phyloP scores from a whole-genome alignment of 257 asterid genomes.

The Nicotiana benthamiana region DNA sequence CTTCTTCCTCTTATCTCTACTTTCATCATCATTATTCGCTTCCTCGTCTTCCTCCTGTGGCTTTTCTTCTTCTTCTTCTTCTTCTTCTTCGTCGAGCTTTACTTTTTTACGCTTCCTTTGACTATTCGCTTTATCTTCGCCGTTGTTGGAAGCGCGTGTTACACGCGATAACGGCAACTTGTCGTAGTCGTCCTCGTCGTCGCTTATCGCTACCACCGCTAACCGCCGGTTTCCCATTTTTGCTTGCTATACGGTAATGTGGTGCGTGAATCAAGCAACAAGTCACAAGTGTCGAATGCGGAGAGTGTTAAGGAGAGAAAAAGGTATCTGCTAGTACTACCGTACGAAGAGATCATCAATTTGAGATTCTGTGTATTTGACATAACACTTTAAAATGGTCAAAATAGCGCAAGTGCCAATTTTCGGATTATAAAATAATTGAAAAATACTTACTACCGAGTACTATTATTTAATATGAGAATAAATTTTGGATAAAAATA shows the following conservation, averaged over 20 bases:
- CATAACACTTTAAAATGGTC: too few relatives aligned
- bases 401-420: too few relatives aligned
- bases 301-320: neutral
- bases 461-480: too few relatives aligned
- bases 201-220: neutral
- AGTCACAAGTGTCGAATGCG: neutral
- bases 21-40: conserved; percentile 10
- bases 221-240: conserved; percentile 13
- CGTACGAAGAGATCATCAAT: neutral
- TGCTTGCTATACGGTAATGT: neutral
- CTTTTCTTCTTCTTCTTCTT: neutral
- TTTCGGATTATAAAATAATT: too few relatives aligned
- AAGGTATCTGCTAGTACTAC: neutral
- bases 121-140: neutral
- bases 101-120: conserved; percentile 27
- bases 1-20: conserved; percentile 12
- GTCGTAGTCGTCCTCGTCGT: conserved; percentile 6
- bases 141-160: neutral
- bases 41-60: conserved; percentile 18
- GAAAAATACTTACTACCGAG: too few relatives aligned
- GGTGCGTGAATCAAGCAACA: neutral
- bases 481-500: too few relatives aligned
- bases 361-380: neutral
- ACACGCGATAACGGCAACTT: neutral
- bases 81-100: conserved; percentile 16